These are phyloP conservation scores for Euphrasia arctica DNA, from an alignment of 305 asterid genomes.

Conservation along the genomic window DNA sequence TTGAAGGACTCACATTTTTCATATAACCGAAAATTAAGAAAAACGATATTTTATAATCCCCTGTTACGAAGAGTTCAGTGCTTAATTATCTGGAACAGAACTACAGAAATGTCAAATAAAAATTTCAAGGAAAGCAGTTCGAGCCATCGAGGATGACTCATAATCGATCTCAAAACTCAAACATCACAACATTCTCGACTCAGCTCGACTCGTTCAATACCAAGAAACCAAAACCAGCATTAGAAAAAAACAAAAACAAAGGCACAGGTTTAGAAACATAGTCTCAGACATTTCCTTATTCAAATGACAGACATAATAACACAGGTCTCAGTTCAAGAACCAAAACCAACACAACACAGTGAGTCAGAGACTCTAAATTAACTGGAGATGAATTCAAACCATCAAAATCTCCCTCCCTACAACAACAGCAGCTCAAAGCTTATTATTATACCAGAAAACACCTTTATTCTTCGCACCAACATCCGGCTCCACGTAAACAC, in stretches of 20 bases:
- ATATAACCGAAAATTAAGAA: too few relatives aligned
- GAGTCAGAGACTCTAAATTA: neutral
- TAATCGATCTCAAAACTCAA: too few relatives aligned
- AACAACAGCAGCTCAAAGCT: conserved; percentile 36
- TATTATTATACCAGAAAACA: conserved; percentile 76
- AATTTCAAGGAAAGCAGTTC: too few relatives aligned
- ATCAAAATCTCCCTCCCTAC: conserved; percentile 26
- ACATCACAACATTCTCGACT: too few relatives aligned
- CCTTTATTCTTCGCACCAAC: conserved; percentile 58
- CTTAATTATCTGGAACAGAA: too few relatives aligned
- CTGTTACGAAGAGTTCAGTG: too few relatives aligned
- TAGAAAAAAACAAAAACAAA: neutral
- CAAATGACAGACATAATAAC: conserved; percentile 20
- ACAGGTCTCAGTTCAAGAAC: conserved; percentile 14
- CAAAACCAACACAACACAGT: conserved; percentile 4
- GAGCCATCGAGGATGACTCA: too few relatives aligned
- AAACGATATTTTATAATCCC: too few relatives aligned
- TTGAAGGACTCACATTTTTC: too few relatives aligned
- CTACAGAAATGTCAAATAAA: too few relatives aligned
- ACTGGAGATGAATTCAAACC: neutral
- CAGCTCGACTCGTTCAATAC: too few relatives aligned
- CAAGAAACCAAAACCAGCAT: neutral
- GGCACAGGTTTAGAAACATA: conserved; percentile 1
- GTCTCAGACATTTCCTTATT: conserved; percentile 14
- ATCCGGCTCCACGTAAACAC: conserved; percentile 68